Conservation (phyloP, 495 filamentous ascomycete species). For the Melanomma pulvis-pyrius region DNA sequence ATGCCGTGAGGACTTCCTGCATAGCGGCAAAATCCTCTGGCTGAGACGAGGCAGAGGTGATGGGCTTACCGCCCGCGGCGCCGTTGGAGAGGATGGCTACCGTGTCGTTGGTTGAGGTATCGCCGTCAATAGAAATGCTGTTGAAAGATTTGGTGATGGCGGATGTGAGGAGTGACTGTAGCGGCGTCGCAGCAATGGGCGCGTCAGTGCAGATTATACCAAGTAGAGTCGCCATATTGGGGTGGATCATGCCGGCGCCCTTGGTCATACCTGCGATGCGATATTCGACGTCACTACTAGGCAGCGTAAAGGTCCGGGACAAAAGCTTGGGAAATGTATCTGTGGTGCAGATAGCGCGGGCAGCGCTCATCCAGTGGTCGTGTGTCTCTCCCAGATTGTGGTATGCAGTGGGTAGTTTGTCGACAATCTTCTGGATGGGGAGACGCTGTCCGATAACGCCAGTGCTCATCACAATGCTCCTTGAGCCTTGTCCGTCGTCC, state of each 20-base stretch:
- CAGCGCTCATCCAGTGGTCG: conserved; percentile 81
- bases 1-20: conserved; percentile 68
- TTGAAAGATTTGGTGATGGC: conserved; percentile 90
- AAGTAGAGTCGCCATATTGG: conserved; percentile 97
- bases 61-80: conserved; percentile 69
- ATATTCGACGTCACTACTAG: conserved; percentile 78
- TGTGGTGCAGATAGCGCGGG: conserved; percentile 95
- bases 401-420: conserved; percentile 76
- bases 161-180: conserved; percentile 69
- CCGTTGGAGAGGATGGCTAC: conserved; percentile 93
- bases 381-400: conserved; percentile 70
- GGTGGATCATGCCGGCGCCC: conserved; percentile 99
- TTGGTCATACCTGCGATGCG: conserved; percentile 94
- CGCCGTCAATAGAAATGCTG: conserved; percentile 94
- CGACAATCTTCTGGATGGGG: conserved; percentile 87
- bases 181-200: conserved; percentile 68
- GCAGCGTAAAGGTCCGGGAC: conserved; percentile 80
- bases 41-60: conserved; percentile 50
- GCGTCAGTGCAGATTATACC: conserved; percentile 94
- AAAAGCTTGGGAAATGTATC: conserved; percentile 98
- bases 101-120: conserved; percentile 97
- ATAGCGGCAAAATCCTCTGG: conserved; percentile 65
- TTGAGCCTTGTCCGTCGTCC: conserved; percentile 62
- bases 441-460: conserved; percentile 96
- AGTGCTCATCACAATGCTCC: conserved; percentile 93